Percentiles rank a stretch among this genome's conserved stretches.
Evolutionary conservation across 1,139 yeast species (phyloP).

Genomic region (Fermentozyma sake): DNA sequence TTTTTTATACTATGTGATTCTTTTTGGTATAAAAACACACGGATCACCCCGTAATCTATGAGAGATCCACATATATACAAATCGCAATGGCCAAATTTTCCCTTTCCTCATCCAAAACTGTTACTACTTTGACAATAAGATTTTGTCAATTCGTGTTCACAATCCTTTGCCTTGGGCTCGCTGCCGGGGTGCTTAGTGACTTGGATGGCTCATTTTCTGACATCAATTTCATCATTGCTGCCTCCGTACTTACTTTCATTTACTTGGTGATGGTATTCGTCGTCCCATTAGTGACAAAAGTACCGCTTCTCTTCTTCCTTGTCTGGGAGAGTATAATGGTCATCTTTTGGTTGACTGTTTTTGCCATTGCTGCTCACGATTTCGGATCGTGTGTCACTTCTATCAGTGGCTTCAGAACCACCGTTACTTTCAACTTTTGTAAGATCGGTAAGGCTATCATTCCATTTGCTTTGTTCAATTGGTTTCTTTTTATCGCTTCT

Average conservation of each 20-base stretch:
- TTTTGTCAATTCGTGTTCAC: slow-evolving; percentile 20
- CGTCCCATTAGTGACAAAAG: slow-evolving; percentile 13
- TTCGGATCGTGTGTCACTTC: slow-evolving; percentile 21
- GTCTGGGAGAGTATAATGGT: slow-evolving; percentile 17
- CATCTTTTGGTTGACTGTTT: slow-evolving; percentile 14
- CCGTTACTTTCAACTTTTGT: slow-evolving; percentile 12
- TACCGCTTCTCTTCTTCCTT: slow-evolving; percentile 13
- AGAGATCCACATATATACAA: too few species aligned
- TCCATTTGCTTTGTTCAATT: slow-evolving; percentile 26
- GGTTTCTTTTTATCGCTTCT: slow-evolving; percentile 22
- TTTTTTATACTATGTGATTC: too few species aligned
- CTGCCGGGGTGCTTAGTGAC: slow-evolving; percentile 19
- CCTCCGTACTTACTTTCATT: slow-evolving; percentile 19
- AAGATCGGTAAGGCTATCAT: slow-evolving; percentile 23
- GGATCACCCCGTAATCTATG: too few species aligned
- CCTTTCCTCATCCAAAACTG: too few species aligned
- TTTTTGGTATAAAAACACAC: too few species aligned
- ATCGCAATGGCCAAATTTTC: too few species aligned
- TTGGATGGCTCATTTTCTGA: slow-evolving; percentile 10
- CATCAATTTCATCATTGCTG: slow-evolving; percentile 15
- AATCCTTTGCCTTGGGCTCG: slow-evolving; percentile 20
- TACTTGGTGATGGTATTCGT: slow-evolving; percentile 15
- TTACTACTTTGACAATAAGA: background rate
- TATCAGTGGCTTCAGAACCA: background rate
- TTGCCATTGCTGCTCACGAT: slow-evolving; percentile 20